Conservation (phyloP, 2,329 filamentous ascomycete genomes). For the Bipolaris sorokiniana region DNA sequence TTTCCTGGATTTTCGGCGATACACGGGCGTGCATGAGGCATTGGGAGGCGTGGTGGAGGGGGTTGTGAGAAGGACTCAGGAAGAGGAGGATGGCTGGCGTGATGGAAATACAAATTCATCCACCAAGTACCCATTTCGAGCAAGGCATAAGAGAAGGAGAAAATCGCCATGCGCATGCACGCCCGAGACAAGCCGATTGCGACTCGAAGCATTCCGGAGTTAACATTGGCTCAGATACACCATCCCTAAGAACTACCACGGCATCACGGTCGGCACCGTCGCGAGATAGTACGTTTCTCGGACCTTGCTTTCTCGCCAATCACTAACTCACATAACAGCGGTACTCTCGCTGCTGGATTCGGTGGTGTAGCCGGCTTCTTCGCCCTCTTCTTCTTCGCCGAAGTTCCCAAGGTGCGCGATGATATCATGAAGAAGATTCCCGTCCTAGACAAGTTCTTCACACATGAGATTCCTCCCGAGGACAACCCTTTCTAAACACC, state of each 20-base stretch:
- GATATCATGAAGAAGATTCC: slow-evolving; percentile 68
- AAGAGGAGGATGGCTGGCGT: background rate
- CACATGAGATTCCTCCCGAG: slow-evolving; percentile 65
- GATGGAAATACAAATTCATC: background rate
- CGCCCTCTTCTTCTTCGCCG: slow-evolving; percentile 69
- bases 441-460: slow-evolving; percentile 63
- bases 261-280: slow-evolving; percentile 53
- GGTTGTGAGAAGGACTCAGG: background rate
- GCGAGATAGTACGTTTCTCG: slow-evolving; percentile 54
- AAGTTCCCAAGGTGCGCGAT: slow-evolving; percentile 66
- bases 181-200: background rate
- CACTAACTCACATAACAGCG: slow-evolving; percentile 32
- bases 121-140: too few species aligned
- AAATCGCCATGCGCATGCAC: background rate
- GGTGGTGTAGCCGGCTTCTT: slow-evolving; percentile 64
- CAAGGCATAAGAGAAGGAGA: background rate
- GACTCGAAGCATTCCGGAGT: slow-evolving; percentile 4
- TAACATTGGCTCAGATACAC: slow-evolving; percentile 56
- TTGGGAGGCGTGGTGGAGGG: background rate
- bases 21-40: background rate
- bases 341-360: slow-evolving; percentile 59
- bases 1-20: slow-evolving; percentile 10
- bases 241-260: slow-evolving; percentile 56
- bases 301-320: background rate
- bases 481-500: slow-evolving; percentile 63